Conservation (phyloP, 23 red algal species). For the Gracilariopsis chorda region DNA sequence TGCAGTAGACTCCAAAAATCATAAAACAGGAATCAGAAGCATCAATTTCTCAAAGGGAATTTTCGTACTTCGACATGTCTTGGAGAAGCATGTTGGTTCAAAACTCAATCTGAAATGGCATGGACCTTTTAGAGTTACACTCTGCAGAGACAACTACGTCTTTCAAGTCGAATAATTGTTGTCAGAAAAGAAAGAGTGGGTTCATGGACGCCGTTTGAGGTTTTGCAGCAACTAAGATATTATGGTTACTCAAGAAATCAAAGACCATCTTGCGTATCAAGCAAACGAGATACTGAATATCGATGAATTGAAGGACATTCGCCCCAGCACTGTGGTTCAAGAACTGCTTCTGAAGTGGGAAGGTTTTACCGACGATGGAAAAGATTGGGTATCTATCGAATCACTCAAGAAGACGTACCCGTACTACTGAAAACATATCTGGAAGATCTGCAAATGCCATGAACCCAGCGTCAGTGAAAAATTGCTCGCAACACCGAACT, state of each 20-base stretch:
- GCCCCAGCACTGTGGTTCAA: background rate
- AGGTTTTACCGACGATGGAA: background rate
- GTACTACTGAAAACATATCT: background rate
- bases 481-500: too few relatives aligned
- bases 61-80: too few relatives aligned
- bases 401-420: background rate
- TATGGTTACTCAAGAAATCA: background rate
- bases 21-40: too few relatives aligned
- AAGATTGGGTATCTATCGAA: background rate
- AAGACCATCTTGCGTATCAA: constrained; percentile 5
- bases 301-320: background rate
- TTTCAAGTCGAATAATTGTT: background rate
- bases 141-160: too few relatives aligned
- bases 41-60: too few relatives aligned
- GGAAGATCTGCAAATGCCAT: background rate
- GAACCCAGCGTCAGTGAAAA: too few relatives aligned
- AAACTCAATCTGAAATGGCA: too few relatives aligned
- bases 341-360: background rate
- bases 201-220: background rate
- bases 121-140: too few relatives aligned
- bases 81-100: too few relatives aligned
- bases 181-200: background rate
- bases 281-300: background rate
- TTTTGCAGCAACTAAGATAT: background rate
- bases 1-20: too few relatives aligned